Base-by-base conservation (phyloP, 192 early-diverging fungal species). In the Coemansia sp. region DNA sequence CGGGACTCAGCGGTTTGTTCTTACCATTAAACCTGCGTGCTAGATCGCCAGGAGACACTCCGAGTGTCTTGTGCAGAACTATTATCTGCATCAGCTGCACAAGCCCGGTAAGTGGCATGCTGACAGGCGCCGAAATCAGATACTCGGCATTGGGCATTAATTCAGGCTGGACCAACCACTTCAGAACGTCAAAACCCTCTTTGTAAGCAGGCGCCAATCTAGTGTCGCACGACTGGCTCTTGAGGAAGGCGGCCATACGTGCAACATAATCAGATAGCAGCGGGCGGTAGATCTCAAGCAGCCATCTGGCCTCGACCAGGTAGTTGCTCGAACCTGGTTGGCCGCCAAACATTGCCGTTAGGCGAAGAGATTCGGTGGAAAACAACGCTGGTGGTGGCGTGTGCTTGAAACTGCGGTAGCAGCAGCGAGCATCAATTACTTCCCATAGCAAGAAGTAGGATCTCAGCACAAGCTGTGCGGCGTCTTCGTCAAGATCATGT, bases 281-380 rank as follows among this genome's bases (percentile, higher is more conserved):
- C 49, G 87, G 78, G 90, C 82, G 54, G 78, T 79, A 21, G 83
- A 83, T n/a, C n/a, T n/a, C n/a, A n/a, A n/a, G n/a, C n/a, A n/a
- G n/a, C n/a, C n/a, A n/a, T n/a, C n/a, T n/a, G 18, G 93, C 74
- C 78, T 96, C 94, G 62, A 88, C 84, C 78, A 97, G 83, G 74
- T 91, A 92, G 52, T 91, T 90, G 56, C 88, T 83, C 23, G 87
- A 85, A 58, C 89, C 86, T 58, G 90, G 93, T 70, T 97, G 93
- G 44, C 95, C 95, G 60, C 95, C 95, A 85, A 97, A 97, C 64
- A 95, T 82, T 24, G 92, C 92, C 61, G 92, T 86, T 7, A 88
- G 60, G 57, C 73, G 67, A 47, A 86, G 83, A n/a, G 76, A 73
- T 7, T 84, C 85, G 25, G 84, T 51, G 2, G 69, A 53, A 47